Evolutionary conservation across 139 green algal species (phyloP).

Genomic region (Closterium sp.): DNA sequence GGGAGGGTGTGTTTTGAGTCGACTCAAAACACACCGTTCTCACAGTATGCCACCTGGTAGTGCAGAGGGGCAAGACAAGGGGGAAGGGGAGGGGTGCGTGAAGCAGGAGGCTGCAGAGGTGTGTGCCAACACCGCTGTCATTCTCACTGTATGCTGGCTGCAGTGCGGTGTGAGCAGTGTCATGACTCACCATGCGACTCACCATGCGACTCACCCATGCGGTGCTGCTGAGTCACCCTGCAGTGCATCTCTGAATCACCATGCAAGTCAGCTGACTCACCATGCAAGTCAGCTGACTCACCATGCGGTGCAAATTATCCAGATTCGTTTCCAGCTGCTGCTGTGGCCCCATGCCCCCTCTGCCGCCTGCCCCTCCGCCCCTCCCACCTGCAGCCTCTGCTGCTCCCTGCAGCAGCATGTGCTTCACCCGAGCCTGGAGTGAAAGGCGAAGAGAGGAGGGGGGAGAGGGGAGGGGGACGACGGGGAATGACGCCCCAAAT

Average conservation of each 20-base stretch:
- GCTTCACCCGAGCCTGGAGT: slow-evolving; percentile 46
- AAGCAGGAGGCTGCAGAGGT: too few relatives aligned
- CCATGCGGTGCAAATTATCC: slow-evolving; percentile 38
- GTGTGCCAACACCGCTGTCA: slow-evolving; percentile 43
- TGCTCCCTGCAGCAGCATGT: slow-evolving; percentile 39
- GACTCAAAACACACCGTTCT: too few relatives aligned
- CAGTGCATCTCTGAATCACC: background rate
- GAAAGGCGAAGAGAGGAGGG: background rate
- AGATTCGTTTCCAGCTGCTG: slow-evolving; percentile 43
- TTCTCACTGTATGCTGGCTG: background rate
- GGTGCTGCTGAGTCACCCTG: background rate
- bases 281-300: background rate
- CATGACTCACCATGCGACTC: background rate
- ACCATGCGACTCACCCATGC: slow-evolving; percentile 8
- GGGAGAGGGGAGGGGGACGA: background rate
- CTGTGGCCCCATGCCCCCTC: background rate
- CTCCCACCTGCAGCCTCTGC: slow-evolving; percentile 4
- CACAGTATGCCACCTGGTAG: background rate
- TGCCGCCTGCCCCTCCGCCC: background rate
- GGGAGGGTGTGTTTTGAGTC: too few relatives aligned
- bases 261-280: background rate
- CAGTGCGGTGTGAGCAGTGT: background rate
- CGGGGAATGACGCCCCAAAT: too few relatives aligned
- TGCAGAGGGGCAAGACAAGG: too few relatives aligned
- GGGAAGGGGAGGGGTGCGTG: too few relatives aligned